These are phyloP conservation scores for Plantago coronopus DNA, from an alignment of 305 asterid genomes.

Conservation along the genomic window DNA sequence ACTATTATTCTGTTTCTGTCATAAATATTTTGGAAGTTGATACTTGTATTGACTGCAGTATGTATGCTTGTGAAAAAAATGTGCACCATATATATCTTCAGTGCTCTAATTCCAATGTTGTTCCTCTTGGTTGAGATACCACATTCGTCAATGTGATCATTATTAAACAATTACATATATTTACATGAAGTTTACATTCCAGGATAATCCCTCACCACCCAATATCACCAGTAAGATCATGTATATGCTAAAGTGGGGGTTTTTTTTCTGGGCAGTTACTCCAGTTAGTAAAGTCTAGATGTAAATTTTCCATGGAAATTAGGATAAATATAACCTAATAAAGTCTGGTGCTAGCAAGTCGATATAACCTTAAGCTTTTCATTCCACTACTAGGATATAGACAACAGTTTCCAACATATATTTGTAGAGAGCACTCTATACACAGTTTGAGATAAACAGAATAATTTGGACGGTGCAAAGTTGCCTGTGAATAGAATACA, in stretches of 20 bases:
- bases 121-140: background rate
- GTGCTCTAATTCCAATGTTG: background rate
- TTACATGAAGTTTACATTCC: background rate
- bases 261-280: background rate
- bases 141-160: background rate
- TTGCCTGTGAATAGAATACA: constrained; percentile 19
- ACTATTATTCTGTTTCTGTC: background rate
- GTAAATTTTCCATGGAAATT: background rate
- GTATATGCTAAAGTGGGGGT: background rate
- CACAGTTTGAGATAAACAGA: background rate
- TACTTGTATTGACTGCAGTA: background rate
- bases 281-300: background rate
- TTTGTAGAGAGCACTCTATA: constrained; percentile 21
- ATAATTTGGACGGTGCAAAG: constrained; percentile 2
- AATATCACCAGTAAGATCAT: background rate
- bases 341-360: background rate
- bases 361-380: background rate
- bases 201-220: background rate
- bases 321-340: too few species aligned
- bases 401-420: constrained; percentile 2
- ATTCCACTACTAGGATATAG: background rate
- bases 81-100: background rate
- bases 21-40: background rate
- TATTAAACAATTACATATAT: background rate
- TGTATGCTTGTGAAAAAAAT: background rate